Evolutionary conservation across 2,329 filamentous ascomycete species (phyloP), one percentile per base, ranked within the genome.

Genomic region (Paracamarosporium sp.): DNA sequence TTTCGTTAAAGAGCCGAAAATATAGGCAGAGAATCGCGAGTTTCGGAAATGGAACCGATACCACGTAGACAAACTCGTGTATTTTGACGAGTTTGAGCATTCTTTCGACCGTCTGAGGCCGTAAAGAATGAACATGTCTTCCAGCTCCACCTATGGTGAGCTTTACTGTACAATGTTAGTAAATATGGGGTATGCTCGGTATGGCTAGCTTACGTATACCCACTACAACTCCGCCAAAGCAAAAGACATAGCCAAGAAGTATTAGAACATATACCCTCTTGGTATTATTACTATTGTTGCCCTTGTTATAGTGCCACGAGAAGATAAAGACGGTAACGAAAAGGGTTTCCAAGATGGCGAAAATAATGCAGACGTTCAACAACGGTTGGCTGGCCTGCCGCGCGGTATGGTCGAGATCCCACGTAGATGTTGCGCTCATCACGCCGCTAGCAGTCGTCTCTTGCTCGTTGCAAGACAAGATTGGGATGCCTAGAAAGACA

Each of bases 1-100:
- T 61, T 5, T 48, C 47, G 15, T 46, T 60, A 51, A 66, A 67
- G 2, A 67, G 53, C n/a, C 61, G 57, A n/a, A 62, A 51, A 40
- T 67, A 67, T 13, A 67, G 58, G 24, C 52, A 63, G 2, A 67
- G 48, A 22, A 67, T 62, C 5, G 65, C 61, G 28, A 67, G 59
- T 33, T 66, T 67, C 9, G 65, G 65, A 17, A 63, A 66, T 9
- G 58, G 55, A 28, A 67, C 58, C 28, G 65, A 59, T 20, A 60
- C 9, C 25, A 58, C 53, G 47, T 67, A 67, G 31, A 64, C 48
- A 12, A 59, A 24, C 35, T 66, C 62, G 43, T 64, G 61, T 5
- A 60, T 60, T 48, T 61, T 66, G 31, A 66, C 35, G 48, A 67
- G 56, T 35, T 63, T 51, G 22, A 60, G 58, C 50, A 62, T 55